Base-by-base conservation (phyloP, 139 green algal genomes). In the Micromonas commoda region DNA sequence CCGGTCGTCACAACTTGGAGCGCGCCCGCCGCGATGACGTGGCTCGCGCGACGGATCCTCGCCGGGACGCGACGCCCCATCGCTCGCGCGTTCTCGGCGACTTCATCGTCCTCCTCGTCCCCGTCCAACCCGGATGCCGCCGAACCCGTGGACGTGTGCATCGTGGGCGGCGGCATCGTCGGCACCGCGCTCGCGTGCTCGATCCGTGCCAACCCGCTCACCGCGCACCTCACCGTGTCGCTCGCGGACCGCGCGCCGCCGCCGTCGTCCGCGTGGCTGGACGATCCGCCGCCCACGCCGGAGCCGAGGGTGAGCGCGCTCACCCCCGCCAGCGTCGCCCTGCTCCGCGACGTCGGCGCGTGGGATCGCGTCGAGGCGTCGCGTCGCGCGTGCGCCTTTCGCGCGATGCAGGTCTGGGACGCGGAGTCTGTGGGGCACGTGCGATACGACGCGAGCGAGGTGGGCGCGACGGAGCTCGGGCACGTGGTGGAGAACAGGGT, bases 361-460 rank as follows among this genome's bases (percentile, higher is more conserved):
- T 75, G 68, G 68, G 29, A 38, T 38, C 37, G 38, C 34, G 29
- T 75, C 24, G 16, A 26, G 34, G 26, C 60, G 19, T 26, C 35
- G 19, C n/a, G 33, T 6, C 33, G 37, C 23, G 68, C 20, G 68
- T 24, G 38, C 9, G 34, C 37, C 37, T 75, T 75, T 61, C n/a
- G 61, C 1, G 23, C 23, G 34, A 61, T 78, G 54, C 72, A 78
- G 28, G 72, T 39, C 3, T 78, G 72, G 72, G 72, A 78, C 72
- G 68, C 6, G 1, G 38, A 38, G 24, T 63, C 39, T 26, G 31
- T 26, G 5, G 72, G 72, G 39, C 53, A 78, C 57, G 72, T 78
- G 51, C 26, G 52, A 1, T 78, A 70, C 72, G 72, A 69, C 32
- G 72, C 72, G 34, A n/a, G 29, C 23, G 71, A 77, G 51, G 37